Base-by-base conservation (phyloP, 2,329 filamentous ascomycete species). In the Talaromyces rugulosus region DNA sequence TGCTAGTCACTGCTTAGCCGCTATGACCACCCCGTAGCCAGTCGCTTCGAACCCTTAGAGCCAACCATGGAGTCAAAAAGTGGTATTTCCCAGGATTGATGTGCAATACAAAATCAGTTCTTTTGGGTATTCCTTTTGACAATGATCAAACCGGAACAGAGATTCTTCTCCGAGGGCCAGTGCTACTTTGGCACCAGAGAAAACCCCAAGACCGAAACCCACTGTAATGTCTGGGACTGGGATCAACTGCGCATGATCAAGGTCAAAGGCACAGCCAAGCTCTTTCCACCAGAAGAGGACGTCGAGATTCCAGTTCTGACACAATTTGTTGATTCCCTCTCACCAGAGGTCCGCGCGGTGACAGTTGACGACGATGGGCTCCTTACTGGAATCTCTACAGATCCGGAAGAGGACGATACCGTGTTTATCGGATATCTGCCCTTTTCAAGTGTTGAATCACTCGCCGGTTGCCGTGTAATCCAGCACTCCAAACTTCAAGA, bases 141-240 rank as follows among this genome's bases (percentile, higher is more conserved):
- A 44, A 60, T 63, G 56, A 62, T 63, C 5, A 61, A 64, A 31
- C 59, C 56, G 56, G 30, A 57, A 60, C 56, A 65, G 33, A 60
- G 62, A 58, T 67, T 69, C 58, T 66, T 23, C 31, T 65, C 65
- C 28, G 60, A 66, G 16, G 64, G 64, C 2, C 62, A 67, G 47
- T 6, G 33, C 60, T 69, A 67, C 62, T 67, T 66, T 12, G 63
- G 63, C 44, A 44, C 60, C 3, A 60, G 56, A 14, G 62, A 67
- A 60, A 64, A 57, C 50, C 64, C 68, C 7, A n/a, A n/a, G 2
- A 64, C 65, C 9, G 63, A 69, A 66, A 59, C 62, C n/a, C 60
- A 67, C 42, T 67, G 64, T 62, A 66, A 69, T 28, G 60, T 68
- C 51, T 67, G 65, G 66, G 65, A 70, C 58, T 69, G 64, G 65